Evolutionary conservation across 129 eudicot genomes (phyloP).

Genomic region (Flaveria sonorensis): DNA sequence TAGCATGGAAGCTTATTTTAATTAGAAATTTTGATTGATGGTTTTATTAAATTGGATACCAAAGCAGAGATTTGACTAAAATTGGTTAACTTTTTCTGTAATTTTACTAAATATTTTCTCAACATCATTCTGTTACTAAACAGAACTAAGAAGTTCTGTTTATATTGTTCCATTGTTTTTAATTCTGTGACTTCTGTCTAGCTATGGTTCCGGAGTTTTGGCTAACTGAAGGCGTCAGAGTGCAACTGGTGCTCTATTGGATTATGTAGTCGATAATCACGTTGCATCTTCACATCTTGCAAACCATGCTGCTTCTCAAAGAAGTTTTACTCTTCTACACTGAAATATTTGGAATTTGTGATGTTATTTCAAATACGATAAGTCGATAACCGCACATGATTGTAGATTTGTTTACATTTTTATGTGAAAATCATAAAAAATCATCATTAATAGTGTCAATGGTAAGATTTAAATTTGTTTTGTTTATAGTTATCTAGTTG

Average conservation of each 20-base stretch:
- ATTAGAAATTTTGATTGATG: neutral
- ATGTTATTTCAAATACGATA: neutral
- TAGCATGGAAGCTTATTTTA: neutral
- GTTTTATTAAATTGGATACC: neutral
- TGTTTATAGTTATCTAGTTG: neutral
- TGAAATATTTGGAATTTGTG: constrained; percentile 1
- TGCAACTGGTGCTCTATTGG: constrained; percentile 93
- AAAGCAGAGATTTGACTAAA: neutral
- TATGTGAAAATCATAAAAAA: neutral
- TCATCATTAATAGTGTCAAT: neutral
- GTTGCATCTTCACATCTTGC: constrained; percentile 89
- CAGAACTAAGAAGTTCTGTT: neutral
- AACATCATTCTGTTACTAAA: neutral
- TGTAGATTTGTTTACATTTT: neutral
- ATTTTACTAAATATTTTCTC: neutral
- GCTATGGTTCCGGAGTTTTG: constrained; percentile 95
- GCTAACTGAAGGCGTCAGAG: constrained; percentile 99
- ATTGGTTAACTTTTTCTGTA: neutral
- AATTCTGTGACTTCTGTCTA: too few relatives aligned
- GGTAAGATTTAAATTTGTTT: neutral
- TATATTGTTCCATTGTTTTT: neutral
- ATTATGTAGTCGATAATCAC: constrained; percentile 76
- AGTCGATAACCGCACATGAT: neutral
- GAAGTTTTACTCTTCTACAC: constrained; percentile 35
- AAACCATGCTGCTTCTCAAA: constrained; percentile 85